Evolutionary conservation across 768 basidiomycete species (phyloP), one percentile per base, ranked within the genome.

Genomic region (Crepidotus variabilis): DNA sequence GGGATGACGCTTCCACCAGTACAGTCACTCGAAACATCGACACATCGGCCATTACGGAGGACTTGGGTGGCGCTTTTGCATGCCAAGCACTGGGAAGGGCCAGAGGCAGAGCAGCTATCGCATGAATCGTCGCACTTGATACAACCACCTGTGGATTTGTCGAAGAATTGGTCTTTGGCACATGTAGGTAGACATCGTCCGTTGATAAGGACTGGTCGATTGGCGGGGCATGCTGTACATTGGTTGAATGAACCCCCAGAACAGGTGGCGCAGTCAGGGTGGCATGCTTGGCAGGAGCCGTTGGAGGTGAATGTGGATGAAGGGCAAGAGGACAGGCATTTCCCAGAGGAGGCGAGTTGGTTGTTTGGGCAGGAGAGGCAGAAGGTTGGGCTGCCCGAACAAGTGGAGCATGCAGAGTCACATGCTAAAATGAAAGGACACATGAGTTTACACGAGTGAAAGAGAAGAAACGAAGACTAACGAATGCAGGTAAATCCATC

Each of bases 171-270:
- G 13, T 75, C 73, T 68, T 84, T 79, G 68, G 77, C 76, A 65
- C 92, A 93, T 4, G 87, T 88, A 13, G 86, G 79, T 34, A 93
- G 75, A 62, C 91, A 93, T 55, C 91, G 84, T 8, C 90, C 90
- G 57, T 79, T 84, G 8, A 78, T 77, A 18, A 85, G 80, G n/a
- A 91, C 88, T 0, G 90, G 91, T 0, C 86, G 80, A 16, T 75
- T 71, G 21, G 85, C 64, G 18, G 84, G 78, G 65, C 91, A 94
- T 47, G 84, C 80, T 1, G 82, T 74, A 72, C 92, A 95, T 67
- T 93, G 86, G 63, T 80, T 87, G 72, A 90, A 90, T 0, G 80
- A 76, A 47, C 78, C 70, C 7, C 90, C 89, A 11, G 83, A 81
- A 69, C 92, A 95, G 10, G 86, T 83, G 11, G 81, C 78, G 61